Base-by-base conservation (phyloP, 352 stramenopile species). In the Globisporangium apiculatum region DNA sequence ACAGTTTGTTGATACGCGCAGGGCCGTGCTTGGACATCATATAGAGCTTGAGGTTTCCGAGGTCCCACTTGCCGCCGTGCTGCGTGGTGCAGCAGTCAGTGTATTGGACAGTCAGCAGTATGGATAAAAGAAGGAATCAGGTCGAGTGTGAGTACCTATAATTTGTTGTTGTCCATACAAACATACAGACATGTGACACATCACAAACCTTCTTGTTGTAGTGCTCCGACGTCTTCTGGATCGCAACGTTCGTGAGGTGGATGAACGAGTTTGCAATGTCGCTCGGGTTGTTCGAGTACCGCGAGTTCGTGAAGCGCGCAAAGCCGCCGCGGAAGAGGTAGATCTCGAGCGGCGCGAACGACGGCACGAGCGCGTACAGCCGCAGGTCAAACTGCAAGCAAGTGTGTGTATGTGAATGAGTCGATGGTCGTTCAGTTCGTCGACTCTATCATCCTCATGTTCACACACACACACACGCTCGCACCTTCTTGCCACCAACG, bases 191-290 rank as follows among this genome's bases (percentile, higher is more conserved):
- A 10, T 3, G 9, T 8, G 14, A 18, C 53, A 38, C 0, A 42
- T 0, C 53, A 31, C 36, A 18, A 18, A 75, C 75, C 55, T 87
- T 69, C 54, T 94, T 95, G 75, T 98, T 95, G 81, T 97, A 98
- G 61, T 97, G 77, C 47, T 97, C 86, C 11, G 81, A 92, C 0
- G 87, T 97, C 71, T 98, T 98, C 67, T 98, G 92, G 53, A 98
- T 96, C 45, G 91, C 87, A 45, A 97, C 86, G 65, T 98, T 98
- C 5, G 93, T 97, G 11, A 98, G 83, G 73, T 98, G 93, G 55
- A 98, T 92, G 55, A 95, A 96, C 38, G 76, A 88, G 58, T 97
- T 97, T 42, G 86, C 85, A 24, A 97, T 95, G 64, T 95, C 84
- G 57, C 72, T 89, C 12, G 82, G 72, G 52, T 95, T 87, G 58